These are phyloP conservation scores for Aureobasidium uvarum DNA, from an alignment of 2,329 filamentous ascomycete species.

Conservation along the genomic window DNA sequence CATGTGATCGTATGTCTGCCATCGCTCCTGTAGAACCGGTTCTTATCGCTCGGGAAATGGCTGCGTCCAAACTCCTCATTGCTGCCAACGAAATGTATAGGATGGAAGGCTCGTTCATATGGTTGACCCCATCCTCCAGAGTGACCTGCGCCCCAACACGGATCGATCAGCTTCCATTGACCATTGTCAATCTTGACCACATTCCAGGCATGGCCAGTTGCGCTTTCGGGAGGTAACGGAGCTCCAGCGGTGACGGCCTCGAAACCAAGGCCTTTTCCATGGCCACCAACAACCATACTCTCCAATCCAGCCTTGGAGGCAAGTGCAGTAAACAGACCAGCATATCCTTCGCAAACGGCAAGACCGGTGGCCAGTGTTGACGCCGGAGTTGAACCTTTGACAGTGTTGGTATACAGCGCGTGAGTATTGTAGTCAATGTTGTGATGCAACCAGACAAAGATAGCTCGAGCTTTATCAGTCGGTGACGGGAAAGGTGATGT, in stretches of 20 bases:
- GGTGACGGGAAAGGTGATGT: constrained; percentile 79
- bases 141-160: constrained; percentile 88
- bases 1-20: constrained; percentile 63
- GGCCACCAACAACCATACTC: constrained; percentile 69
- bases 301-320: constrained; percentile 78
- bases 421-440: constrained; percentile 83
- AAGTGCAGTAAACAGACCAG: constrained; percentile 74
- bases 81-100: constrained; percentile 58
- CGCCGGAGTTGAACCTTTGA: constrained; percentile 66
- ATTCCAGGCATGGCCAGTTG: constrained; percentile 41
- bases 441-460: constrained; percentile 95
- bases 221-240: constrained; percentile 59
- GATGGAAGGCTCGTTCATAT: constrained; percentile 68
- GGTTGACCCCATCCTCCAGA: constrained; percentile 54
- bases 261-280: constrained; percentile 85
- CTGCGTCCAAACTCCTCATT: constrained; percentile 79
- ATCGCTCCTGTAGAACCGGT: constrained; percentile 72
- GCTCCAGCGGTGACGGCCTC: constrained; percentile 61
- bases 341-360: constrained; percentile 91
- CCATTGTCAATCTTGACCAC: constrained; percentile 69
- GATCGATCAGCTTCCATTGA: constrained; percentile 86
- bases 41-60: constrained; percentile 71
- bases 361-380: constrained; percentile 73
- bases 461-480: constrained; percentile 87
- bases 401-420: constrained; percentile 69